phyloP scores from a whole-genome alignment of 352 stramenopile species.

The Saprolegnia diclina region DNA sequence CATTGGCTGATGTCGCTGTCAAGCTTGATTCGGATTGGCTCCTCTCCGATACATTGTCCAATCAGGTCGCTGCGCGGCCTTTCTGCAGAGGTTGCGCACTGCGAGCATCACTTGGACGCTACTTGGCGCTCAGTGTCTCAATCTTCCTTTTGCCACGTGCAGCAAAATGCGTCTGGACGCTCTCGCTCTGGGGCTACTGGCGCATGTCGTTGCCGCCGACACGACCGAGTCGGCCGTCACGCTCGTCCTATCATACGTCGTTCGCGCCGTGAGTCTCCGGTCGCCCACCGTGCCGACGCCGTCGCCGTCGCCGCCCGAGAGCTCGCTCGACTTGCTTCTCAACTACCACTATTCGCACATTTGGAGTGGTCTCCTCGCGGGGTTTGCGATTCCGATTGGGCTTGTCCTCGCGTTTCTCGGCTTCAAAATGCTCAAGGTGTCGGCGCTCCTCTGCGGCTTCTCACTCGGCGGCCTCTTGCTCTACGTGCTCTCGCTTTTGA shows the following conservation, averaged over 20 bases:
- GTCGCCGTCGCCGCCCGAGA: background rate
- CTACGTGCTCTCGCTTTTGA: constrained; percentile 38
- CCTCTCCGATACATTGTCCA: too few species aligned
- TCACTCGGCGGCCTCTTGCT: constrained; percentile 56
- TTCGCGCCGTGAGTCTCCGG: background rate
- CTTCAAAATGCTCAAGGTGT: constrained; percentile 46
- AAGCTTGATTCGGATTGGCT: too few species aligned
- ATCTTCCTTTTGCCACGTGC: background rate
- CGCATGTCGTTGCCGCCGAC: background rate
- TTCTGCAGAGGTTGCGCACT: too few species aligned
- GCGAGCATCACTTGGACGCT: too few species aligned
- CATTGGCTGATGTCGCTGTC: too few species aligned
- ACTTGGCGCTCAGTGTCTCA: too few species aligned
- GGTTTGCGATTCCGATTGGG: constrained; percentile 42
- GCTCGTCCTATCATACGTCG: background rate
- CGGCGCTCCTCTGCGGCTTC: constrained; percentile 62
- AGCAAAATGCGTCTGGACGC: background rate
- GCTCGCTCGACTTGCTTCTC: background rate
- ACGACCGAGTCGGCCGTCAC: background rate
- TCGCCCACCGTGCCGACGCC: too few species aligned
- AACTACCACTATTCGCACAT: background rate
- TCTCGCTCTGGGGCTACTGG: background rate
- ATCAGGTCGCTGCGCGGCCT: too few species aligned
- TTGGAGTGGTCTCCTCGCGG: constrained; percentile 36
- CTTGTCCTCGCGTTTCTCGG: constrained; percentile 42